phyloP scores from a whole-genome alignment of 2,329 filamentous ascomycete species.

The Trichoderma cornu-damae region DNA sequence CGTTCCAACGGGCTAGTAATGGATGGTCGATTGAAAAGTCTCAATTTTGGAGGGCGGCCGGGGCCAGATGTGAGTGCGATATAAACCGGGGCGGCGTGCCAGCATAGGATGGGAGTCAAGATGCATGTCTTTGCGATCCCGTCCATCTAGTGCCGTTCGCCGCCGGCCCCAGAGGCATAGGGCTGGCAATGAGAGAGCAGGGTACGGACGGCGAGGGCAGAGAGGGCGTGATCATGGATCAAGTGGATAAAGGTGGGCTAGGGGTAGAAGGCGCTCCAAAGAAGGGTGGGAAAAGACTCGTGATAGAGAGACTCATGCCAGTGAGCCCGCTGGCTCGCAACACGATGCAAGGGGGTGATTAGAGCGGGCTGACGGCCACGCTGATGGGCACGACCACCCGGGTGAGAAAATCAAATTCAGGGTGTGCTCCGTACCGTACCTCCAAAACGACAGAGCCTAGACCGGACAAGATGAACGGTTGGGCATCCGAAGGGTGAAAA shows the following conservation, averaged over 20 bases:
- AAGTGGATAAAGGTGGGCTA: not conserved
- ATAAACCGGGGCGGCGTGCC: conserved; percentile 4
- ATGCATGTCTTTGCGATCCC: not conserved
- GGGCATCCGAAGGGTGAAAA: not conserved
- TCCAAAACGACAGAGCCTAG: not conserved
- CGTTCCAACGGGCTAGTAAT: not conserved
- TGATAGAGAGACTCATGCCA: conserved; percentile 10
- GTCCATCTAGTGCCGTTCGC: not conserved
- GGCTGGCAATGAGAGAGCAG: conserved; percentile 2
- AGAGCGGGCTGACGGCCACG: conserved; percentile 17
- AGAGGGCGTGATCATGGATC: not conserved
- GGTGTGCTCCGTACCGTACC: not conserved
- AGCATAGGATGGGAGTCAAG: conserved; percentile 10
- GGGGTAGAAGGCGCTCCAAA: not conserved
- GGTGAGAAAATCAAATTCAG: not conserved
- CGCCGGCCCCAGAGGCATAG: conserved; percentile 3
- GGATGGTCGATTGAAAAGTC: conserved; percentile 1
- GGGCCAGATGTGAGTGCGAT: conserved; percentile 1
- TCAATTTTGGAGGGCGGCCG: not conserved
- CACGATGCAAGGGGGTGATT: conserved; percentile 8
- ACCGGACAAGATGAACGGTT: conserved; percentile 1
- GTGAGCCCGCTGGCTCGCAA: conserved; percentile 3
- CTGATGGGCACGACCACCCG: conserved; percentile 3
- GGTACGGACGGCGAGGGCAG: not conserved
- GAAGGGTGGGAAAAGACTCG: not conserved